Evolutionary conservation across 805 yeast genomes (phyloP), one percentile per base, ranked within the genome.

Genomic region (Peterozyma xylosa): DNA sequence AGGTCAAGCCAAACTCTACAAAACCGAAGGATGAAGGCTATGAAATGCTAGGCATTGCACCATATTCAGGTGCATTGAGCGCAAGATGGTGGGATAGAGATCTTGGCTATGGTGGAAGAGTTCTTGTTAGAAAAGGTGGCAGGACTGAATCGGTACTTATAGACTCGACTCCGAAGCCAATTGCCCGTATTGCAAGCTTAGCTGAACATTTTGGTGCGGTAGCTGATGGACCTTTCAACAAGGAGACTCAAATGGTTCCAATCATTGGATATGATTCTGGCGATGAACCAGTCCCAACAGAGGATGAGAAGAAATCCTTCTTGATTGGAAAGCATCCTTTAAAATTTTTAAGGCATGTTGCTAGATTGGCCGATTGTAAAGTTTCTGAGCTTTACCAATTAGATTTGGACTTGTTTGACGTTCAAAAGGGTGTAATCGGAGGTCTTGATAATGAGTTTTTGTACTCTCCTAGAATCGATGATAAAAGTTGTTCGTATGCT

Each of bases 151-250:
- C 74, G 10, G 66, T 63, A 45, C 58, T 79, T 52, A 73, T 80
- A 30, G 73, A 73, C 56, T 77, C 83, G 5, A 64, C 82, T 1
- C 84, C 85, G 13, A 73, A 70, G 50, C 86, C 87, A 48, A 73
- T 87, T 52, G 96, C 90, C 11, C 79, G 79, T 51, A 82, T 87
- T 42, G 93, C 96, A 4, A 74, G 91, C 1, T 69, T 88, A 56
- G 96, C 96, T 6, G 90, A 89, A 2, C 96, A 88, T 64, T 87
- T 87, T 59, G 96, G 95, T 39, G 66, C 67, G 1, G 80, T 79
- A 5, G 71, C 88, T 3, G 56, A 62, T 18, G 82, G 82, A 7
- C 90, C 90, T 5, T 84, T 82, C 64, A 86, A 88, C 64, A 68
- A 66, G 42, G 96, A 87, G 59, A 82, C 84, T 27, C 78, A 81